A percentile compares a stretch with the other conserved stretches of the same genome.
Evolutionary conservation across 2,329 filamentous ascomycete genomes (phyloP).

Genomic region (Aspergillus oerlinghausenensis): DNA sequence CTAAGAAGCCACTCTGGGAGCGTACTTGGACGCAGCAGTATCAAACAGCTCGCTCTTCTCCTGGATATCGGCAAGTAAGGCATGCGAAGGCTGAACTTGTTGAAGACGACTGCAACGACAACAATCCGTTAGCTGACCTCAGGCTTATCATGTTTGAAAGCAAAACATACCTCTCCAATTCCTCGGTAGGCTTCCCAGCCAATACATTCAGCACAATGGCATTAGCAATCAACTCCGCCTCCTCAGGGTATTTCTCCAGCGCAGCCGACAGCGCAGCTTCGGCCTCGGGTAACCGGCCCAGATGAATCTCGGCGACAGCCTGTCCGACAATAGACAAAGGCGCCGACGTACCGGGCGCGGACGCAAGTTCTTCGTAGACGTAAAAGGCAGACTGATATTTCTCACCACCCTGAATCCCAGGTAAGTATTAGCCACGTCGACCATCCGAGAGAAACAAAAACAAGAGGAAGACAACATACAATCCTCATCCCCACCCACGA

Average conservation of each 20-base stretch:
- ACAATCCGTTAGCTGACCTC: conserved; percentile 13
- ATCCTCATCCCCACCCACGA: conserved; percentile 88
- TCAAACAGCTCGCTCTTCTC: conserved; percentile 89
- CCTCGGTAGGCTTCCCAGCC: conserved; percentile 64
- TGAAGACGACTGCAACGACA: conserved; percentile 32
- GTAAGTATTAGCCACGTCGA: not conserved
- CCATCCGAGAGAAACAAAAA: not conserved
- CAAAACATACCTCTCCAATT: conserved; percentile 57
- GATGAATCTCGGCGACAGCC: conserved; percentile 84
- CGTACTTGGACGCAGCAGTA: conserved; percentile 79
- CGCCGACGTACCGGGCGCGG: conserved; percentile 75
- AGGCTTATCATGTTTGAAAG: not conserved
- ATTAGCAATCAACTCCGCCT: conserved; percentile 76
- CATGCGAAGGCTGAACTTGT: conserved; percentile 61
- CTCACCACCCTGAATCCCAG: conserved; percentile 68
- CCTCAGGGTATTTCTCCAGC: conserved; percentile 65
- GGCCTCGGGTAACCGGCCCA: conserved; percentile 82
- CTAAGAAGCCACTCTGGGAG: conserved; percentile 62
- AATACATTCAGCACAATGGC: conserved; percentile 73
- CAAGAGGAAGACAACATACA: conserved; percentile 44
- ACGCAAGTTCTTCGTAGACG: conserved; percentile 93
- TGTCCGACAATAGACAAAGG: conserved; percentile 75
- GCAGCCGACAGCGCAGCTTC: conserved; percentile 81
- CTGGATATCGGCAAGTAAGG: conserved; percentile 66
- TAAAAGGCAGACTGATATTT: conserved; percentile 97